A percentile compares a stretch with the other conserved stretches of the same genome.
phyloP scores from a whole-genome alignment of 257 asterid species.

The Buddleja alternifolia region DNA sequence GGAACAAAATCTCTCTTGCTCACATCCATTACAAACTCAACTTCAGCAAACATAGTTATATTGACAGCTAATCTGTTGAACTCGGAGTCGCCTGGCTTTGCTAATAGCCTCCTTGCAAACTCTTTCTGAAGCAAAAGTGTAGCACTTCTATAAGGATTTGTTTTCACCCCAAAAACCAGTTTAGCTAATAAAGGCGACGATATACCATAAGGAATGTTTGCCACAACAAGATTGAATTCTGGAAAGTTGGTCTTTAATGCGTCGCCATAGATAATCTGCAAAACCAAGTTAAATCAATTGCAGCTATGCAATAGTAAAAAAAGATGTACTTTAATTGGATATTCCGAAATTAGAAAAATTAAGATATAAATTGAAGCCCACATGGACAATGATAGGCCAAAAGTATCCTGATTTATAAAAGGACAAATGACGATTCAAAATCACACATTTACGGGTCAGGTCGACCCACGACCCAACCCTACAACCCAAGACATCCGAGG shows the following conservation, averaged over 20 bases:
- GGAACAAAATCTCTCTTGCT: slow-evolving; percentile 91
- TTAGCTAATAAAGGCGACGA: slow-evolving; percentile 86
- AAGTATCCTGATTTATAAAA: too few species aligned
- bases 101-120: slow-evolving; percentile 77
- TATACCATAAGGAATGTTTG: slow-evolving; percentile 92
- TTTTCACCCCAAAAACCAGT: slow-evolving; percentile 55
- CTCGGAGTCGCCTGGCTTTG: slow-evolving; percentile 84
- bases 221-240: slow-evolving; percentile 76
- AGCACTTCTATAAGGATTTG: slow-evolving; percentile 66
- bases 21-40: slow-evolving; percentile 83
- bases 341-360: background rate
- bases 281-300: background rate
- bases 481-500: too few species aligned
- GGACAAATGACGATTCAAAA: too few species aligned
- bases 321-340: background rate
- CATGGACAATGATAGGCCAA: too few species aligned
- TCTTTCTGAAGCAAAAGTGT: slow-evolving; percentile 87
- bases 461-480: too few species aligned
- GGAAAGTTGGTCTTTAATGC: slow-evolving; percentile 80
- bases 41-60: slow-evolving; percentile 75
- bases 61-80: slow-evolving; percentile 84
- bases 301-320: background rate
- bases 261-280: slow-evolving; percentile 73
- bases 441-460: too few species aligned
- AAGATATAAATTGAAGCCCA: too few species aligned